A percentile compares a stretch with the other conserved stretches of the same genome.
Conservation (phyloP, 108 stramenopile species). For the Pelagomonas calceolata region DNA sequence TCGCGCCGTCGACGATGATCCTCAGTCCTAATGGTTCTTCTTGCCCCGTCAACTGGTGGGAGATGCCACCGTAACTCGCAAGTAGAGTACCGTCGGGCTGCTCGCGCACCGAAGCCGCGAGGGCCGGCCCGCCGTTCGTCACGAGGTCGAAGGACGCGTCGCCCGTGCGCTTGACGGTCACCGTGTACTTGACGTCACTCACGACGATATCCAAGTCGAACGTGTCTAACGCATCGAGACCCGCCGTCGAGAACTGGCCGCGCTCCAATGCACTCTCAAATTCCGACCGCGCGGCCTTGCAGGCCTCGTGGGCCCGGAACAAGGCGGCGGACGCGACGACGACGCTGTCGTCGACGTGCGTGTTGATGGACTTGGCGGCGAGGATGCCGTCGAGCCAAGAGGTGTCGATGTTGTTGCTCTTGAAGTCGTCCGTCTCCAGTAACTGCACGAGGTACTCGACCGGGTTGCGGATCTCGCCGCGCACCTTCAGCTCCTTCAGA, state of each 20-base stretch:
- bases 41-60: slow-evolving; percentile 77
- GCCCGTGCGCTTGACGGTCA: slow-evolving; percentile 62
- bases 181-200: slow-evolving; percentile 79
- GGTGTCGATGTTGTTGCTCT: slow-evolving; percentile 90
- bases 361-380: slow-evolving; percentile 54
- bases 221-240: slow-evolving; percentile 66
- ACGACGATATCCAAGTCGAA: slow-evolving; percentile 83
- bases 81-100: slow-evolving; percentile 84
- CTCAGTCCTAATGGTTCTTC: slow-evolving; percentile 93
- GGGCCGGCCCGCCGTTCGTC: slow-evolving; percentile 6
- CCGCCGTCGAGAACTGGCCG: slow-evolving; percentile 75
- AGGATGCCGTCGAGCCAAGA: slow-evolving; percentile 91
- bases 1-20: slow-evolving; percentile 64
- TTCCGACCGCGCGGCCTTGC: slow-evolving; percentile 46
- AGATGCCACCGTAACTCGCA: slow-evolving; percentile 78
- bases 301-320: slow-evolving; percentile 63
- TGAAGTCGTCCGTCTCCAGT: slow-evolving; percentile 86
- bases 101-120: slow-evolving; percentile 26
- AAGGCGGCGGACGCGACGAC: slow-evolving; percentile 77
- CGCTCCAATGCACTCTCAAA: slow-evolving; percentile 66
- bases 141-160: neutral
- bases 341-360: slow-evolving; percentile 48
- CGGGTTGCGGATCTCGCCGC: slow-evolving; percentile 94
- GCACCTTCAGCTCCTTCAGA: slow-evolving; percentile 91
- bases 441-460: slow-evolving; percentile 94